These are phyloP conservation scores for Colletotrichum magnum DNA, from an alignment of 2,329 filamentous ascomycete genomes.

Conservation along the genomic window DNA sequence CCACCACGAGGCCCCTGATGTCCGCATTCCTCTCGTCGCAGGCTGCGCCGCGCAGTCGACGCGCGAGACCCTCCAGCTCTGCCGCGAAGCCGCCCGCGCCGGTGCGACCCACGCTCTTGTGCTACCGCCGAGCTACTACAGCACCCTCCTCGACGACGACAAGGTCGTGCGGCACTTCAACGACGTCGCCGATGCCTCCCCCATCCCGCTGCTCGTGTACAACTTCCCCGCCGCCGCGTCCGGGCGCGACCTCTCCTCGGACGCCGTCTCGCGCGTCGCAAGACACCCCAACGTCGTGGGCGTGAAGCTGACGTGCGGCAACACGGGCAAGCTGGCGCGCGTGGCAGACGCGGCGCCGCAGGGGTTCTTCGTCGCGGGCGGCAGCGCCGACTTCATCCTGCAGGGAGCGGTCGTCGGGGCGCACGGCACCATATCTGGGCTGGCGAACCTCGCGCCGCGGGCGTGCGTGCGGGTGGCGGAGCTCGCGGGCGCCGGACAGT, in stretches of 20 bases:
- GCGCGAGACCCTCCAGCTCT: conserved; percentile 76
- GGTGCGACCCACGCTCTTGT: conserved; percentile 79
- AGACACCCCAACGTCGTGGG: conserved; percentile 72
- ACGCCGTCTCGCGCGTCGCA: conserved; percentile 67
- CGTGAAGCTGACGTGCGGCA: conserved; percentile 75
- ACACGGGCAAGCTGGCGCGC: conserved; percentile 75
- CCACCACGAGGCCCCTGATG: conserved; percentile 72
- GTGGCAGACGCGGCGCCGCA: conserved; percentile 57
- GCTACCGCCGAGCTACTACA: conserved; percentile 79
- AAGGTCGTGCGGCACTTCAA: conserved; percentile 73
- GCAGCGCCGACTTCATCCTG: conserved; percentile 81
- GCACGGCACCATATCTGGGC: conserved; percentile 79
- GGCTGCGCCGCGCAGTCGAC: conserved; percentile 79
- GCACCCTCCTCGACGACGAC: conserved; percentile 69
- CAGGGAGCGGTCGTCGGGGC: conserved; percentile 79
- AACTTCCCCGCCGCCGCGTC: conserved; percentile 73
- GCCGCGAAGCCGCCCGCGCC: conserved; percentile 72
- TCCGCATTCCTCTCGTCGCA: conserved; percentile 77
- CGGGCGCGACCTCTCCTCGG: conserved; percentile 71
- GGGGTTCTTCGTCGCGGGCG: conserved; percentile 78
- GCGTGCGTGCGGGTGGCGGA: conserved; percentile 73
- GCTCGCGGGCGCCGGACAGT: conserved; percentile 71
- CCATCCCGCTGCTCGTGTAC: conserved; percentile 74
- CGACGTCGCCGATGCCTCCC: conserved; percentile 69
- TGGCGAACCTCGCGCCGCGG: conserved; percentile 79